Base-by-base conservation (phyloP, 176 grass and related monocot genomes). In the Dactylis glomerata region DNA sequence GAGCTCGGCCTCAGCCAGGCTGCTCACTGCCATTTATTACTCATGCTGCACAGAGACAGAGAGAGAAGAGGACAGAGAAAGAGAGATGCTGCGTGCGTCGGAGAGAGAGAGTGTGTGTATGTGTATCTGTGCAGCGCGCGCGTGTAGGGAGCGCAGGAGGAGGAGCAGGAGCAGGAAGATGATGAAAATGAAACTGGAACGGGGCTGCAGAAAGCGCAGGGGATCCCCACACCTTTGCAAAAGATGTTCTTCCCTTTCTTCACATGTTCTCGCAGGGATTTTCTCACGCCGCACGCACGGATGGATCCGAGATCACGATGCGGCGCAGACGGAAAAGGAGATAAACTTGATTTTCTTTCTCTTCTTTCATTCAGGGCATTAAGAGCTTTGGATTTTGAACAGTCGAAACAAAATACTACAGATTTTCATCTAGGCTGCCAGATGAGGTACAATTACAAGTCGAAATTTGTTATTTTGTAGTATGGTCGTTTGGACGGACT, bases 11-110 rank as follows among this genome's bases (percentile, higher is more conserved):
- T 79, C 65, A n/a, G 83, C 73, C 82, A 77, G 72, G 44, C 77
- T 83, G 86, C 82, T 52, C 78, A 19, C 78, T 86, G 57, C 79
- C 77, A 85, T 88, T 82, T 85, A 88, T 82, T 88, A 91, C 42
- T 88, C 81, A 71, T 37, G 72, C 83, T 78, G 80, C 4, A 77
- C 72, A 75, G 77, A 68, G 47, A 74, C 38, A 80, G 83, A 52
- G 82, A 19, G 70, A 65, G 69, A 84, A 67, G 1, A 67, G 64
- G 64, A 66, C 63, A 66, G 31, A 68, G 30, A 54, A 40, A 42
- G 42, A 68, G 70, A 64, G 81, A 13, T 23, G 67, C 5, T 61
- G 73, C 12, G 63, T 24, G 80, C 16, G 36, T 37, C 79, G 9
- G 65, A 16, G 73, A 51, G 81, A 37, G 61, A 15, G 51, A 0